A percentile compares a stretch with the other conserved stretches of the same genome.
Conservation (phyloP, 768 basidiomycete species). For the Leccinum longicurvipes region DNA sequence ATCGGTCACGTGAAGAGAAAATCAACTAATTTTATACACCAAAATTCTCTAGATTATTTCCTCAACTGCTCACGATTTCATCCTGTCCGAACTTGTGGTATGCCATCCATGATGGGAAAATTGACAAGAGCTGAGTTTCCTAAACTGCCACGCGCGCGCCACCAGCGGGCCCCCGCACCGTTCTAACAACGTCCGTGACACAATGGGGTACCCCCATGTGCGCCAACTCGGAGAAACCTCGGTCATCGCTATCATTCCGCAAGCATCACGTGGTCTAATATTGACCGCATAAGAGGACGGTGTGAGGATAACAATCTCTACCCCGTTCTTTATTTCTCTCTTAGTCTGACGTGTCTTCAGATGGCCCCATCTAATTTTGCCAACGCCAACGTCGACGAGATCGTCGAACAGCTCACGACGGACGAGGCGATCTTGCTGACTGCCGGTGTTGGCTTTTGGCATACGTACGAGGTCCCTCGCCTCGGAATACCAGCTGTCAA, state of each 20-base stretch:
- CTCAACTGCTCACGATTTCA: too few species aligned
- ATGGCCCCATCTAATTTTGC: conserved; percentile 75
- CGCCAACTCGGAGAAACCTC: conserved; percentile 12
- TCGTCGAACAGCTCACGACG: conserved; percentile 63
- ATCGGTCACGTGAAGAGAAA: conserved; percentile 26
- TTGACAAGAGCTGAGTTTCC: neutral
- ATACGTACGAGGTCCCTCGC: conserved; percentile 61
- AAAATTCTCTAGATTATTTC: neutral
- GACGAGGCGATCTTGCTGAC: conserved; percentile 73
- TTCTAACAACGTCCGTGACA: neutral
- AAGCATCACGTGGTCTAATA: conserved; percentile 18
- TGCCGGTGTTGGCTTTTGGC: conserved; percentile 77
- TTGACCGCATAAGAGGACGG: conserved; percentile 3
- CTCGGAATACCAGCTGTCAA: conserved; percentile 72
- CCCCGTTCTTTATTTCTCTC: conserved; percentile 8
- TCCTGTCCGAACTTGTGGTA: too few species aligned
- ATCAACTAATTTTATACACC: conserved; percentile 9
- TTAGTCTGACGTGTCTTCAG: neutral
- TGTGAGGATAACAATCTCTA: neutral
- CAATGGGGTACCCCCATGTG: neutral
- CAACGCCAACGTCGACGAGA: conserved; percentile 54
- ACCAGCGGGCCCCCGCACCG: neutral
- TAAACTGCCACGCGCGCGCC: neutral
- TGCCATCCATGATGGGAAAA: neutral
- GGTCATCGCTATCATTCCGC: conserved; percentile 1